A percentile compares a stretch with the other conserved stretches of the same genome.
Conservation (phyloP, 768 basidiomycete genomes). For the Mycena belliarum region DNA sequence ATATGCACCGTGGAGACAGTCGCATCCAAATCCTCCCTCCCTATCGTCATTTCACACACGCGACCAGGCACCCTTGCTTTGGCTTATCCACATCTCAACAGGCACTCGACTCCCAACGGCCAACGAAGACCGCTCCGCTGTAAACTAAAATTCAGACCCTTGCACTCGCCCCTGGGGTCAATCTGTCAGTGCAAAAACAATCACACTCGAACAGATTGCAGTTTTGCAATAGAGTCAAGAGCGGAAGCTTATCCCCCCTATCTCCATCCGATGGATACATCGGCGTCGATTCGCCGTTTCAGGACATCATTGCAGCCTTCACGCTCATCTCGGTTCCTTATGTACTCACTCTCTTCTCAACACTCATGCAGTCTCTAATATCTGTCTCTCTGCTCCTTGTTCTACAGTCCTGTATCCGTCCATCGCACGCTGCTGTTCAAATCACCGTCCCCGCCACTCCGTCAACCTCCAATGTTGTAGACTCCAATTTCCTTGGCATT, state of each 20-base stretch:
- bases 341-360: background rate
- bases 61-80: too few relatives aligned
- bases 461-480: slow-evolving; percentile 39
- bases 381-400: slow-evolving; percentile 12
- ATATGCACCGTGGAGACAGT: too few relatives aligned
- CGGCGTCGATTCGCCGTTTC: background rate
- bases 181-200: too few relatives aligned
- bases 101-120: too few relatives aligned
- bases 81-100: too few relatives aligned
- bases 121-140: too few relatives aligned
- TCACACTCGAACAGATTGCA: too few relatives aligned
- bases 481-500: slow-evolving; percentile 63
- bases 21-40: too few relatives aligned
- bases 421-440: slow-evolving; percentile 27
- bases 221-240: too few relatives aligned
- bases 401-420: slow-evolving; percentile 8
- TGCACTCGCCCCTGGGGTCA: too few relatives aligned
- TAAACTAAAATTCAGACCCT: too few relatives aligned
- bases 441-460: slow-evolving; percentile 37
- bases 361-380: slow-evolving; percentile 11
- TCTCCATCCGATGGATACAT: background rate
- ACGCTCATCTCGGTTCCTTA: background rate
- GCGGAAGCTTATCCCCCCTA: background rate
- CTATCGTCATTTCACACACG: too few relatives aligned
- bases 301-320: background rate